Evolutionary conservation across 805 yeast genomes (phyloP), one percentile per base, ranked within the genome.

Genomic region (Candida ponderosae): DNA sequence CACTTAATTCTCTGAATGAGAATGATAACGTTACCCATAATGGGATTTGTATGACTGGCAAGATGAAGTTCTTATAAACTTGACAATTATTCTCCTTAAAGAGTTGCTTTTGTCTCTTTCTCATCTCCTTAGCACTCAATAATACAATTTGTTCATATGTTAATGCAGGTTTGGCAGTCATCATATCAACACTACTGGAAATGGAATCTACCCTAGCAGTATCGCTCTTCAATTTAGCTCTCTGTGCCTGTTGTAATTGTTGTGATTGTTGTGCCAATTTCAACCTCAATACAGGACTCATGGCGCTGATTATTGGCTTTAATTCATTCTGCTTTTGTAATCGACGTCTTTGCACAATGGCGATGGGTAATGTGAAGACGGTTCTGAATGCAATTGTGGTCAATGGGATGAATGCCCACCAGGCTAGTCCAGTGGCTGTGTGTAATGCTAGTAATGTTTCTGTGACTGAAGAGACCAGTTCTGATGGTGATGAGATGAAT

Each of bases 1-100:
- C 95, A 31, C 89, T 79, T 42, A 88, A 60, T 33, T 78, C 72
- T 44, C 96, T 68, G 46, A 88, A 72, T 1, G 88, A 79, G 46
- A 80, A 65, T 11, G 93, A 81, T 69, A 89, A 66, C 3, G 81
- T 66, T 2, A 88, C 68, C 95, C 96, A 89, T 6, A 89, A 56
- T 0, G 97, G 97, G 17, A 90, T 69, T 54, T 89, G 97, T 15
- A 85, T 74, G 0, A 78, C 61, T 1, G 97, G 97, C 29, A 87
- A 63, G 4, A 83, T 48, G 39, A 77, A 62, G 49, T 83, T 79
- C 56, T 88, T 89, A 87, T 94, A 89, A 40, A 80, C 57, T 51
- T 86, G 90, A 37, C 88, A 84, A 9, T 68, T 64, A 50, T 81
- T 68, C 37, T 73, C 68, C 44, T 71, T 72, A 60, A 82, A 89